A percentile compares a stretch with the other conserved stretches of the same genome.
phyloP scores from a whole-genome alignment of 2,329 filamentous ascomycete genomes.

The Plenodomus biglobosus region DNA sequence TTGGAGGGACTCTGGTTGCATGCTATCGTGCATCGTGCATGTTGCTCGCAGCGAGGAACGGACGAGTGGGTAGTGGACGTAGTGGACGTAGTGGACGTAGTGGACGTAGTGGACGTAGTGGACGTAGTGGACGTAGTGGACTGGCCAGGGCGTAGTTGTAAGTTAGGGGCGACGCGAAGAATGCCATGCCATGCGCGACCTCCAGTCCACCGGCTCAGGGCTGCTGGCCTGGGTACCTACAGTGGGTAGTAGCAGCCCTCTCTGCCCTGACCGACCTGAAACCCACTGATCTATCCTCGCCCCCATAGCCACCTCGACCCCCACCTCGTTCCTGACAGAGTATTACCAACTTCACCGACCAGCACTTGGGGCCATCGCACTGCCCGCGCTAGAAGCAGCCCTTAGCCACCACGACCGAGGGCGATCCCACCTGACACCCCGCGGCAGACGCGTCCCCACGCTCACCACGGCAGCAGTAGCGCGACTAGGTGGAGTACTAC shows the following conservation, averaged over 20 bases:
- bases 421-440: slow-evolving; percentile 13
- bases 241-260: slow-evolving; percentile 20
- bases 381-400: neutral
- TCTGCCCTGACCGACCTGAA: slow-evolving; percentile 18
- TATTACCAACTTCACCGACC: slow-evolving; percentile 23
- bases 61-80: slow-evolving; percentile 18
- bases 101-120: too few relatives aligned
- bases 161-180: slow-evolving; percentile 10
- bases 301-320: slow-evolving; percentile 24
- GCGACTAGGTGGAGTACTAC: slow-evolving; percentile 29
- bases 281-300: slow-evolving; percentile 15
- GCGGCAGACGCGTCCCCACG: slow-evolving; percentile 21
- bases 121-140: too few relatives aligned
- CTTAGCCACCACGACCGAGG: neutral
- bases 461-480: slow-evolving; percentile 21
- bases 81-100: too few relatives aligned
- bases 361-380: slow-evolving; percentile 12
- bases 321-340: slow-evolving; percentile 32
- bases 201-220: slow-evolving; percentile 15
- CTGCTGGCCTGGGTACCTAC: too few relatives aligned
- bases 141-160: slow-evolving; percentile 21
- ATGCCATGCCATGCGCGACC: slow-evolving; percentile 19
- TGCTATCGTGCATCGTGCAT: slow-evolving; percentile 25
- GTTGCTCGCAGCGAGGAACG: slow-evolving; percentile 19
- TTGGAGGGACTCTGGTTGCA: slow-evolving; percentile 32